A percentile compares a stretch with the other conserved stretches of the same genome.
Conservation (phyloP, 2,329 filamentous ascomycete genomes). For the Epichloe sibirici region DNA sequence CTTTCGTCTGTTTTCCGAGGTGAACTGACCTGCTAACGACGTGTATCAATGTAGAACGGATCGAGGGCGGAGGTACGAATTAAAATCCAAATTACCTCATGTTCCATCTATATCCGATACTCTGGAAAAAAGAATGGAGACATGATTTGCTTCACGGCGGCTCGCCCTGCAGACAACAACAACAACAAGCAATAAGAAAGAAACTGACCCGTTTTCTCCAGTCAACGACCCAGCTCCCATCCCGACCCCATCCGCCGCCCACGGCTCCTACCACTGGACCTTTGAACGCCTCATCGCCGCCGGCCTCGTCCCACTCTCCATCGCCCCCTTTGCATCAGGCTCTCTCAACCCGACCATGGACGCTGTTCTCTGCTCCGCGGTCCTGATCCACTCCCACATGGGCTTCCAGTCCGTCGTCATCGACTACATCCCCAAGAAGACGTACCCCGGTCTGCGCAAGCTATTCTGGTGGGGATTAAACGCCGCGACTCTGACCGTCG, state of each 20-base stretch:
- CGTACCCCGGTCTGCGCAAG: constrained; percentile 55
- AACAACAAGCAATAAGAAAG: background rate
- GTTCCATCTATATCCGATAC: background rate
- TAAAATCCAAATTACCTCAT: background rate
- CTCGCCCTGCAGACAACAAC: background rate
- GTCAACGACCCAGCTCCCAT: constrained; percentile 80
- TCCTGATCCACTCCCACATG: constrained; percentile 90
- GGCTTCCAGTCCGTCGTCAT: constrained; percentile 84
- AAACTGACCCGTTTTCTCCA: constrained; percentile 19
- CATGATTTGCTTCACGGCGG: background rate
- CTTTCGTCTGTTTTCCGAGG: background rate
- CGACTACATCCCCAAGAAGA: constrained; percentile 75
- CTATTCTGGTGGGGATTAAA: constrained; percentile 69
- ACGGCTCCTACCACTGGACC: constrained; percentile 98
- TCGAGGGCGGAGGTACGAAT: constrained; percentile 60
- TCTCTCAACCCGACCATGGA: constrained; percentile 83
- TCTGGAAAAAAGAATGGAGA: too few relatives aligned
- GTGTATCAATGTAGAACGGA: constrained; percentile 42
- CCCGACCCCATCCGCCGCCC: constrained; percentile 57
- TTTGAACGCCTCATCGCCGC: constrained; percentile 80
- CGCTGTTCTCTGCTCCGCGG: constrained; percentile 66
- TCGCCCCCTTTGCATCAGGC: constrained; percentile 85
- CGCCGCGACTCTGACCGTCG: constrained; percentile 64
- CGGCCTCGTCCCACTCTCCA: constrained; percentile 71
- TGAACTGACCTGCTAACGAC: constrained; percentile 28